phyloP scores from a whole-genome alignment of 306 rosid genomes.

The Rubus idaeus region DNA sequence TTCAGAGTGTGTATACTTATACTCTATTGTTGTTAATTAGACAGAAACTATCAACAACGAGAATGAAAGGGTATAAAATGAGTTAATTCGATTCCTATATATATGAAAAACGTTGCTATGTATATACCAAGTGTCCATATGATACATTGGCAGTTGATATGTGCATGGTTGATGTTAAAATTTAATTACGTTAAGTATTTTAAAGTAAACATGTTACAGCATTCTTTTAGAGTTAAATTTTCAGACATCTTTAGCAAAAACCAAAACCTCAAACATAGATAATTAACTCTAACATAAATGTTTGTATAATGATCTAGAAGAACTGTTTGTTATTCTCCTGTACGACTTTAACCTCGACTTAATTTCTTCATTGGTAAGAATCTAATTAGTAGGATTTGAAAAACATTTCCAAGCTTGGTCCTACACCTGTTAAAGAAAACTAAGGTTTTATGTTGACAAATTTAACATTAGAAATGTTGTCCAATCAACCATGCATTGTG shows the following conservation, averaged over 20 bases:
- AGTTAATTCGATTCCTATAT: too few relatives aligned
- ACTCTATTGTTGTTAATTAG: neutral
- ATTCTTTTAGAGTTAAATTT: too few relatives aligned
- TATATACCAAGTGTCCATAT: too few relatives aligned
- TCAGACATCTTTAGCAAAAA: too few relatives aligned
- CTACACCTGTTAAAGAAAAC: conserved; percentile 8
- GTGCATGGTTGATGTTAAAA: too few relatives aligned
- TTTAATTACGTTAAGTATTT: too few relatives aligned
- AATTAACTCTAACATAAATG: too few relatives aligned
- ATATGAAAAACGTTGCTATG: too few relatives aligned
- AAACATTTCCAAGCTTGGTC: neutral
- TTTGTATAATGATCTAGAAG: too few relatives aligned
- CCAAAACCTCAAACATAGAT: too few relatives aligned
- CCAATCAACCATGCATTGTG: neutral
- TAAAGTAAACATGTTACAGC: too few relatives aligned
- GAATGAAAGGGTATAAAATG: neutral
- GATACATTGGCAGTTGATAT: too few relatives aligned
- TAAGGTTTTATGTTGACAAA: neutral
- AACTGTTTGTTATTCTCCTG: neutral
- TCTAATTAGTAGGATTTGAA: neutral
- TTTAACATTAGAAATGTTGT: neutral
- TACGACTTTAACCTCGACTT: neutral
- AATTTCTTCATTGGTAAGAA: conserved; percentile 10
- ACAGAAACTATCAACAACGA: neutral
- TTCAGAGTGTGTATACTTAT: neutral